Conservation (phyloP, 306 rosid species). For the Inga leiocalycina region DNA sequence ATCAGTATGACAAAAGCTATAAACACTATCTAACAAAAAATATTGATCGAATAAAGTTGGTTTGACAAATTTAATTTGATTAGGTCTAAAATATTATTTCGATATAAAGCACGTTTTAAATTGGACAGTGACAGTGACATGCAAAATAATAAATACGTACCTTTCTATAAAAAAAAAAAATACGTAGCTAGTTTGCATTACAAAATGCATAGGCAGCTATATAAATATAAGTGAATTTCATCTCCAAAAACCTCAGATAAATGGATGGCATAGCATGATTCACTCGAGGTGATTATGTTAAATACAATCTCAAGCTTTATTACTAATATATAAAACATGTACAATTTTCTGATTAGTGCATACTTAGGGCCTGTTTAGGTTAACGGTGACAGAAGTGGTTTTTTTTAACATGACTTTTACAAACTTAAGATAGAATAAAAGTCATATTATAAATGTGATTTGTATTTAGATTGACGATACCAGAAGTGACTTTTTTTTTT, state of each 20-base stretch:
- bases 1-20: not conserved
- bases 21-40: not conserved
- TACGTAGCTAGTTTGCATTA: not conserved
- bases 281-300: not conserved
- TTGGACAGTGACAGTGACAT: not conserved
- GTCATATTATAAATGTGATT: too few relatives aligned
- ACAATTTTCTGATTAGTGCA: not conserved
- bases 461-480: too few relatives aligned
- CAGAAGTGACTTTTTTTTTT: too few relatives aligned
- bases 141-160: too few relatives aligned
- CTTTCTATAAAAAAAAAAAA: not conserved
- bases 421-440: too few relatives aligned
- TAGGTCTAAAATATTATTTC: not conserved
- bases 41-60: not conserved
- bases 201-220: not conserved
- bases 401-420: too few relatives aligned
- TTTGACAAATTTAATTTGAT: constrained; percentile 8
- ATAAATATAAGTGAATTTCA: not conserved
- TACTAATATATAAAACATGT: not conserved
- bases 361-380: not conserved
- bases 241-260: not conserved
- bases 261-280: constrained; percentile 6
- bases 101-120: constrained; percentile 4
- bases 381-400: too few relatives aligned
- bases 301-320: not conserved